A percentile compares a stretch with the other conserved stretches of the same genome.
phyloP scores from a whole-genome alignment of 257 asterid species.

The Asclepias syriaca region DNA sequence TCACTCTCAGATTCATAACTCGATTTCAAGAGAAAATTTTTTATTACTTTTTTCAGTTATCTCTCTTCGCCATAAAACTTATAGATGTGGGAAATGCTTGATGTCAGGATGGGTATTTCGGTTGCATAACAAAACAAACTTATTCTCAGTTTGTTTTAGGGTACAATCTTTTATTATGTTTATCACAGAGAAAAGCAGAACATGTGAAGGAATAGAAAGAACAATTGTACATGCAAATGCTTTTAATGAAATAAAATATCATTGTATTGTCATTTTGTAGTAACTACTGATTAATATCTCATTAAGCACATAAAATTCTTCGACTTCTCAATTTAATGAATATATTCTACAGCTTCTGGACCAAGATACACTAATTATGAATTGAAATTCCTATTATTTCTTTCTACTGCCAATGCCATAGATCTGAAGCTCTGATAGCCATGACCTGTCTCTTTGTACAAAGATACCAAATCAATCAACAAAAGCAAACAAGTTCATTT shows the following conservation, averaged over 20 bases:
- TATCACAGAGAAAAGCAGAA: not conserved
- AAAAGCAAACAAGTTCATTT: not conserved
- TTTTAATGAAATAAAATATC: not conserved
- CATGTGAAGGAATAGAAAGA: not conserved
- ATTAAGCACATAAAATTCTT: not conserved
- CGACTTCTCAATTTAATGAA: not conserved
- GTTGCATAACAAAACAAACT: not conserved
- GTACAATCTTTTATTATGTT: not conserved
- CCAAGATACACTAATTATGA: not conserved
- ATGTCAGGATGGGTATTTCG: not conserved
- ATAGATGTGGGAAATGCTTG: not conserved
- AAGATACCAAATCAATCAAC: not conserved
- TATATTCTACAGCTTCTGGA: not conserved
- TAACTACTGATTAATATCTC: not conserved
- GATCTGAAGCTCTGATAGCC: not conserved
- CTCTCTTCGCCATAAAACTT: not conserved
- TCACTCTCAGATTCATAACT: not conserved
- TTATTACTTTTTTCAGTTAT: not conserved
- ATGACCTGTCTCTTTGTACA: not conserved
- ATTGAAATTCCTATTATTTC: not conserved
- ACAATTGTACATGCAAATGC: not conserved
- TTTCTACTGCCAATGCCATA: not conserved
- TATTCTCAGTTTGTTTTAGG: not conserved
- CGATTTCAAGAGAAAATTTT: not conserved
- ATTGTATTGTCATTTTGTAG: not conserved